phyloP scores from a whole-genome alignment of 495 filamentous ascomycete species.

The Talaromyces adpressus region DNA sequence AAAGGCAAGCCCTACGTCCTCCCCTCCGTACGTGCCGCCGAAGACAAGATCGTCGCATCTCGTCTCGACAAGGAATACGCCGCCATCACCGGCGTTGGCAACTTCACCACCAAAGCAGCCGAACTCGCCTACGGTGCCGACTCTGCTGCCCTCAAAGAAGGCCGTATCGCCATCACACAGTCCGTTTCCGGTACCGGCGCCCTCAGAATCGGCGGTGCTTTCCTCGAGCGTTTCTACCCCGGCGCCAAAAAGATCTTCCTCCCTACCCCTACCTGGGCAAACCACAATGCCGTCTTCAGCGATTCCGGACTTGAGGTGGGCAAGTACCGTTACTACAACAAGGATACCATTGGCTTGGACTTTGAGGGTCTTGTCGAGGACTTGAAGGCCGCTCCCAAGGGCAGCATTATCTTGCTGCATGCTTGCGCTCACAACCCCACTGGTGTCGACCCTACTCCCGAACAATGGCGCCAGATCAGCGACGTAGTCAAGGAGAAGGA shows the following conservation, averaged over 20 bases:
- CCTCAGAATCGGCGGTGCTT: constrained; percentile 87
- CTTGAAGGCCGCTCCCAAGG: constrained; percentile 80
- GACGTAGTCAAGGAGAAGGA: constrained; percentile 80
- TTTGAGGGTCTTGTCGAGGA: constrained; percentile 90
- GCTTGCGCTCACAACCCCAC: constrained; percentile 99
- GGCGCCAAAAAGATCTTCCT: constrained; percentile 90
- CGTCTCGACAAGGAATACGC: constrained; percentile 94
- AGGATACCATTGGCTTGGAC: constrained; percentile 95
- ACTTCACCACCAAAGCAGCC: constrained; percentile 88
- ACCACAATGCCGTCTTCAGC: constrained; percentile 93
- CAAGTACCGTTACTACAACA: constrained; percentile 98
- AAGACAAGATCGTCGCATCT: constrained; percentile 74
- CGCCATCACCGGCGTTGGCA: constrained; percentile 88
- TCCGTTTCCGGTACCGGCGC: constrained; percentile 97
- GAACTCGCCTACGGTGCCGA: constrained; percentile 81
- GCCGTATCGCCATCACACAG: constrained; percentile 87
- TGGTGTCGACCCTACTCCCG: constrained; percentile 86
- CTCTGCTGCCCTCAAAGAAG: constrained; percentile 65
- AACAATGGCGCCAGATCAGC: constrained; percentile 92
- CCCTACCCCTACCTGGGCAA: constrained; percentile 94
- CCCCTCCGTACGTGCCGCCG: constrained; percentile 82
- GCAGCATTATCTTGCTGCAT: constrained; percentile 86
- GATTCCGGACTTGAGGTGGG: constrained; percentile 85
- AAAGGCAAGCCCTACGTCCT: constrained; percentile 95
- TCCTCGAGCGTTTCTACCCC: constrained; percentile 85